These are phyloP conservation scores for Pseudevernia furfuracea DNA, from an alignment of 495 filamentous ascomycete genomes.

Conservation along the genomic window DNA sequence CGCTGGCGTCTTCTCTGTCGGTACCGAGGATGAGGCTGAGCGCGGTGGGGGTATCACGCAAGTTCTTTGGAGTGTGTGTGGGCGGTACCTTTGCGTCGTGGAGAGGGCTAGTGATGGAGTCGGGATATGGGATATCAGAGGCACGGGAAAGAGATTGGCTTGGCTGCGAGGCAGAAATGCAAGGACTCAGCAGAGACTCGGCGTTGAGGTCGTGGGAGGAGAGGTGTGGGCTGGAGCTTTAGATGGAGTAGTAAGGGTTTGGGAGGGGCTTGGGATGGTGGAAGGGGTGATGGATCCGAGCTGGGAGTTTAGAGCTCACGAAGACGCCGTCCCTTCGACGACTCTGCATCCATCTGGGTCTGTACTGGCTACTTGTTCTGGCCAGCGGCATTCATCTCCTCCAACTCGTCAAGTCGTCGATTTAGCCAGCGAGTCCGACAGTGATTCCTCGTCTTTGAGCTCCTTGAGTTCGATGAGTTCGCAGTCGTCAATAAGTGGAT, in stretches of 20 bases:
- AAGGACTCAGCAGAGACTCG: constrained; percentile 67
- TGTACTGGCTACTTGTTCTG: constrained; percentile 70
- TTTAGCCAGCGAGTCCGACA: constrained; percentile 8
- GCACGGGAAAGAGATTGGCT: constrained; percentile 58
- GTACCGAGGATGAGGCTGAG: constrained; percentile 31
- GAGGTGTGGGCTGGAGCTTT: constrained; percentile 72
- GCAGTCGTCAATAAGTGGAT: constrained; percentile 15
- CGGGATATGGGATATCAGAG: constrained; percentile 77
- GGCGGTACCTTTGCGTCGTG: constrained; percentile 78
- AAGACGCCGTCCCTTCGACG: constrained; percentile 54
- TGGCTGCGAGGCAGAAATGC: constrained; percentile 65
- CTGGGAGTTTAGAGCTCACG: constrained; percentile 55
- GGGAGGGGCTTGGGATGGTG: constrained; percentile 53
- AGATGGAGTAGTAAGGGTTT: constrained; percentile 71
- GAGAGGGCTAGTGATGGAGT: constrained; percentile 71
- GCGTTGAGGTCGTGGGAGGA: constrained; percentile 49
- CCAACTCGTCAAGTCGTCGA: constrained; percentile 22
- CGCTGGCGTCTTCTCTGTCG: constrained; percentile 57
- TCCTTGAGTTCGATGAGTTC: constrained; percentile 12
- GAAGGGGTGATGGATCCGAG: constrained; percentile 47
- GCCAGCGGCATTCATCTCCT: constrained; percentile 39
- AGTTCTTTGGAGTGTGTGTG: constrained; percentile 73
- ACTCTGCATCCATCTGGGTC: constrained; percentile 59
- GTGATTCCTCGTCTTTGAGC: constrained; percentile 15
- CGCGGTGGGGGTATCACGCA: constrained; percentile 66